Evolutionary conservation across 495 filamentous ascomycete genomes (phyloP).

Genomic region (Talaromyces nanjingensis): DNA sequence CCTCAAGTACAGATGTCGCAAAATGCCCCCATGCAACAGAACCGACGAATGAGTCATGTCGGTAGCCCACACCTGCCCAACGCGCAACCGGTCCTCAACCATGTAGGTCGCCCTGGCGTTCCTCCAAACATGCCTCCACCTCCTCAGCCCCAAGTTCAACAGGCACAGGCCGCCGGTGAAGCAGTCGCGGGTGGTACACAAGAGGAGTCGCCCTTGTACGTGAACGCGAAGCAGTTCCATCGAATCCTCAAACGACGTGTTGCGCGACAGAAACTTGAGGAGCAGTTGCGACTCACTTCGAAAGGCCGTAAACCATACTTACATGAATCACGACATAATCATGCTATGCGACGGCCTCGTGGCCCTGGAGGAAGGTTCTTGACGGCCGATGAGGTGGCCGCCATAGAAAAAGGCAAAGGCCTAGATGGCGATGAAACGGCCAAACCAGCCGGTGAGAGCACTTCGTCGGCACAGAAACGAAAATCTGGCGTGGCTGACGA

Average conservation of each 20-base stretch:
- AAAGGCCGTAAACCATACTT: conserved; percentile 97
- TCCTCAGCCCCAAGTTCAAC: conserved; percentile 45
- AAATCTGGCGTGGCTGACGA: conserved; percentile 44
- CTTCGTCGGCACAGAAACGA: conserved; percentile 37
- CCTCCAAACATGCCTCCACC: conserved; percentile 43
- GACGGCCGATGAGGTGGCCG: conserved; percentile 94
- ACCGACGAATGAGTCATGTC: conserved; percentile 45
- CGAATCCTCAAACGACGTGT: conserved; percentile 91
- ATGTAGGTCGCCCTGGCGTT: conserved; percentile 41
- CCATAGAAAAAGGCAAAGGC: conserved; percentile 63
- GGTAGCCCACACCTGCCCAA: conserved; percentile 40
- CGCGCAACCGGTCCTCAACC: conserved; percentile 42
- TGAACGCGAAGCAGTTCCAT: conserved; percentile 98
- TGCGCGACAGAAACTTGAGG: conserved; percentile 87
- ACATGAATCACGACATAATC: conserved; percentile 98
- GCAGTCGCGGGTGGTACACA: conserved; percentile 58
- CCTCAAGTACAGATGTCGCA: conserved; percentile 42
- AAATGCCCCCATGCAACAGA: conserved; percentile 36
- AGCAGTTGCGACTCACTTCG: conserved; percentile 80
- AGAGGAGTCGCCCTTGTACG: conserved; percentile 93
- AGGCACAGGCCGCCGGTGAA: conserved; percentile 76
- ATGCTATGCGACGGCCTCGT: conserved; percentile 93
- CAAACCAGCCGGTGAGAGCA: conserved; percentile 17
- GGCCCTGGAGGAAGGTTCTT: conserved; percentile 96
- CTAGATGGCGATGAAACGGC: conserved; percentile 26